phyloP scores from a whole-genome alignment of 805 yeast genomes.

The Pichia exigua region DNA sequence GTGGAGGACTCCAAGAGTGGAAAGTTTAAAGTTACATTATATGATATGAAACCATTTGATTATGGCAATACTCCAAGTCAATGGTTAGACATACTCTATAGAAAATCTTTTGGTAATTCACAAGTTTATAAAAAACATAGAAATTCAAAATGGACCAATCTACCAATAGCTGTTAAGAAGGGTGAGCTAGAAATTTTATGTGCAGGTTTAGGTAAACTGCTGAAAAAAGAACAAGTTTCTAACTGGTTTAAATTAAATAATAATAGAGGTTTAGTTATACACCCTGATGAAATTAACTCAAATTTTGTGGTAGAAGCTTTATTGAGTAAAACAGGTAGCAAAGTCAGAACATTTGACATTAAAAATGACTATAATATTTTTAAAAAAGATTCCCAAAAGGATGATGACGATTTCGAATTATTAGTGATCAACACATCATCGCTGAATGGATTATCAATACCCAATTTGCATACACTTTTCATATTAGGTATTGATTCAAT shows the following conservation, averaged over 20 bases:
- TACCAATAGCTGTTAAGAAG: conserved; percentile 9
- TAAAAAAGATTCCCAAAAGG: neutral
- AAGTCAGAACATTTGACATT: conserved; percentile 11
- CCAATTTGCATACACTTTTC: conserved; percentile 21
- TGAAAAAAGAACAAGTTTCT: conserved; percentile 10
- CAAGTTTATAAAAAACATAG: conserved; percentile 17
- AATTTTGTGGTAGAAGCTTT: conserved; percentile 7
- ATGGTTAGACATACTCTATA: conserved; percentile 20
- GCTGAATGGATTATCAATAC: conserved; percentile 23
- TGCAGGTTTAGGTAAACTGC: conserved; percentile 20
- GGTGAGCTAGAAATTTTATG: conserved; percentile 20
- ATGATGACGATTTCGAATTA: conserved; percentile 12
- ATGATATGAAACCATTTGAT: conserved; percentile 21
- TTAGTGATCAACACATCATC: conserved; percentile 20
- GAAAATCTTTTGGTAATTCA: conserved; percentile 19
- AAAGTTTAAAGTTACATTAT: conserved; percentile 17
- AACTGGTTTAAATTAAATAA: conserved; percentile 3
- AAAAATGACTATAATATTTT: conserved; percentile 14
- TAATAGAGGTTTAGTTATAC: conserved; percentile 17
- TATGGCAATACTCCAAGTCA: conserved; percentile 16
- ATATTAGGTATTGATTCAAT: conserved; percentile 28
- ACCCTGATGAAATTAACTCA: conserved; percentile 23
- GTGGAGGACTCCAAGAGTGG: neutral
- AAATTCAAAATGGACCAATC: conserved; percentile 15
- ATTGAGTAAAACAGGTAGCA: conserved; percentile 8